Evolutionary conservation across 257 asterid genomes (phyloP), one percentile per base, ranked within the genome.

Genomic region (Forsythia suspensa): DNA sequence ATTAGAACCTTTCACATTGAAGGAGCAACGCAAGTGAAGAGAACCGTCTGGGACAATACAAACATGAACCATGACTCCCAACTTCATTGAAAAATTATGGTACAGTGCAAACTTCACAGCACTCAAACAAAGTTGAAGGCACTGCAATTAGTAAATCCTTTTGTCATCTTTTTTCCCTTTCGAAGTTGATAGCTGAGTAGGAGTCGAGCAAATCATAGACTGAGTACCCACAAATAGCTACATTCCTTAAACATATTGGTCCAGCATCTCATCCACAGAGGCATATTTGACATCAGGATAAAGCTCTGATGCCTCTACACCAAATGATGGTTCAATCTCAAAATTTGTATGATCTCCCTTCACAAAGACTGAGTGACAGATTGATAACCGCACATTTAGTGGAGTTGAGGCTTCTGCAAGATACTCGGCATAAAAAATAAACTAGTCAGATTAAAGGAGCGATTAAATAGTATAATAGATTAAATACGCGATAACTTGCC

Each of bases 301-400:
- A 29, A 84, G 80, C 80, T 82, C 78, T 1, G 90, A 86, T 1
- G 89, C 88, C 80, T 86, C 90, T 16, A 86, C 83, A 24, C 90
- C 90, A 29, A 88, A 83, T 3, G 84, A 77, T 0, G 90, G 80
- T 70, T 84, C 86, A 8, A 86, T 86, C 82, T 79, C 88, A 48
- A 82, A 88, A 79, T 88, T 86, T 16, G 88, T 83, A 5, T 88
- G 92, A 81, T 88, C 89, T 20, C 92, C 90, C 86, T 71, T 84
- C 70, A 88, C 86, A 59, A 71, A 86, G 73, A 81, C 87, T 16
- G 88, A 86, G 84, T 86, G 92, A 29, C 67, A 9, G 43, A 84
- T 86, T 66, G 81, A 83, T 12, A 88, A 78, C 63, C 82, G 79
- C 71, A 75, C 76, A 9, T 84, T 86, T 16, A 80, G 13, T 38